phyloP scores from a whole-genome alignment of 2,329 filamentous ascomycete species.

The Alternaria panax region DNA sequence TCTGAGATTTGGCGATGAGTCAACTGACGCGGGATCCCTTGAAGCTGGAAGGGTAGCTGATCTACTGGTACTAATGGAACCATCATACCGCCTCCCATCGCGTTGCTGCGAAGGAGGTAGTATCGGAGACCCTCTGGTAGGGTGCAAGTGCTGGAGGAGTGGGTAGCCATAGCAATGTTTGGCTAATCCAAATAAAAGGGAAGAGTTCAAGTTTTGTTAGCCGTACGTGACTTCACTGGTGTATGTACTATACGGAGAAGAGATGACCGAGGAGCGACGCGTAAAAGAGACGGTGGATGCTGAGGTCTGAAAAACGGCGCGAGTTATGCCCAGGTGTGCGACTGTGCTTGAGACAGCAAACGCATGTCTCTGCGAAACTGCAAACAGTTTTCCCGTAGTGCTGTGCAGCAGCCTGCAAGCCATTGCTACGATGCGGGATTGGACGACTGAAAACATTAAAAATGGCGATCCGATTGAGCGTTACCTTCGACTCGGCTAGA shows the following conservation, averaged over 20 bases:
- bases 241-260: conserved; percentile 1
- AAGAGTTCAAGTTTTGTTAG: background rate
- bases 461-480: background rate
- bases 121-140: conserved; percentile 36
- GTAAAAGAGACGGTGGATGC: background rate
- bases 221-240: background rate
- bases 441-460: background rate
- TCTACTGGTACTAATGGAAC: conserved; percentile 55
- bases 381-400: conserved; percentile 6
- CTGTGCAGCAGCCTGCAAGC: background rate
- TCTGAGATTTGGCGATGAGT: conserved; percentile 34
- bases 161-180: conserved; percentile 11
- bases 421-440: background rate
- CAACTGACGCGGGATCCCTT: conserved; percentile 48
- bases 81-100: conserved; percentile 27
- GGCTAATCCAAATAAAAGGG: background rate
- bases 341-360: conserved; percentile 24
- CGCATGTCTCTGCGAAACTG: conserved; percentile 5
- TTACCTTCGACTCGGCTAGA: background rate
- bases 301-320: background rate
- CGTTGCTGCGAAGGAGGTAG: conserved; percentile 47
- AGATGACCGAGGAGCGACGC: background rate
- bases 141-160: background rate
- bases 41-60: conserved; percentile 53
- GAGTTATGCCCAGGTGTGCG: conserved; percentile 2